phyloP scores from a whole-genome alignment of 208 protist genomes.

The Trypanosoma melophagium region DNA sequence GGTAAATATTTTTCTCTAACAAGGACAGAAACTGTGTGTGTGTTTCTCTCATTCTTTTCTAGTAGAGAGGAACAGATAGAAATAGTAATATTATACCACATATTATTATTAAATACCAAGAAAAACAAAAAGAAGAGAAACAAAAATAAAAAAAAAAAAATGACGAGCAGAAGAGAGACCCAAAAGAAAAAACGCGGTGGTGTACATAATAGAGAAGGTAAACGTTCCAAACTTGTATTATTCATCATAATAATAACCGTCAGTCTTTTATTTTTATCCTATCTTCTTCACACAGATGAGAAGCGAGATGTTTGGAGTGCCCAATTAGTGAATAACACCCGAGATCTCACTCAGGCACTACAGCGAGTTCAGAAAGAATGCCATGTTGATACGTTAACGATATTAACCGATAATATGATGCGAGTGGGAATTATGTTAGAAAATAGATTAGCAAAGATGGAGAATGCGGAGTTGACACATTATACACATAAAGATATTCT shows the following conservation, averaged over 20 bases:
- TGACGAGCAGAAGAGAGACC: no score
- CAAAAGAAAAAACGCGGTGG: background rate
- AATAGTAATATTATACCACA: no score
- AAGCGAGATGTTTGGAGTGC: background rate
- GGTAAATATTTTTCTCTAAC: no score
- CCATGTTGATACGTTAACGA: background rate
- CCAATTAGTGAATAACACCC: background rate
- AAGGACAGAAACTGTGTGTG: no score
- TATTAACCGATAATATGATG: slow-evolving; percentile 2
- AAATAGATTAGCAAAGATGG: background rate
- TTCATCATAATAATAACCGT: background rate
- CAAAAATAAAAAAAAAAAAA: no score
- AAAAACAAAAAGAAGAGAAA: no score
- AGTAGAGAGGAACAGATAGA: no score
- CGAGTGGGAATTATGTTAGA: slow-evolving; percentile 15
- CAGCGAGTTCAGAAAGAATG: background rate
- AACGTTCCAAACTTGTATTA: background rate
- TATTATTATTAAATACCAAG: no score
- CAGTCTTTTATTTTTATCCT: background rate
- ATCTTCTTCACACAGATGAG: background rate
- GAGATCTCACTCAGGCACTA: background rate
- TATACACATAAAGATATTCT: background rate
- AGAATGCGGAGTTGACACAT: background rate
- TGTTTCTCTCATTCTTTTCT: no score
- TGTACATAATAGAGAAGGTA: background rate